Evolutionary conservation across 345 rosid genomes (phyloP), one percentile per base, ranked within the genome.

Genomic region (Aquilaria yunnanensis): DNA sequence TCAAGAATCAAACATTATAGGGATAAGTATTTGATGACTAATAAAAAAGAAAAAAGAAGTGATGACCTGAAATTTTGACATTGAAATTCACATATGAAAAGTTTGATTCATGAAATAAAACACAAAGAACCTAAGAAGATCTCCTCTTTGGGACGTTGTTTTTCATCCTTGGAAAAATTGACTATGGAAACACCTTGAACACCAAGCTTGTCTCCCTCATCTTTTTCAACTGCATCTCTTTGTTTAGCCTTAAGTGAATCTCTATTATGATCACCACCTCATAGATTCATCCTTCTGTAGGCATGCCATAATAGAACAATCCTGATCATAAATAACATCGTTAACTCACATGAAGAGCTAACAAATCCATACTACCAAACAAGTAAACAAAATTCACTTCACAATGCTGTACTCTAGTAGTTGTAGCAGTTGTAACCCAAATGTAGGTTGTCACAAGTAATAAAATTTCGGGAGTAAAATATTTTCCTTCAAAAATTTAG

Each of bases 61-160:
- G 2, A 59, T 72, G 59, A 50, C 57, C 66, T 72, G 74, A 57
- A 64, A 60, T 30, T 73, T 63, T 51, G 76, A 72, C 67, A 72
- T 59, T 56, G 66, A 67, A 79, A 82, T 72, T 78, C 84, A 62
- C 8, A 37, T 67, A 63, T 65, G 74, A 64, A 77, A 69, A 59
- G 66, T 68, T 70, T 67, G 74, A 78, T 69, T 64, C 72, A 55
- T 70, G 74, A 81, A 72, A 69, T 16, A 67, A 74, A 72, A 65
- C 67, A 71, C 81, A 83, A 68, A 67, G 78, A 57, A 68, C 43
- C 51, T 50, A 56, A 67, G 45, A 59, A 34, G 51, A 51, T 72
- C 56, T 58, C 73, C 14, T 58, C 49, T 46, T 46, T 48, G 54
- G 3, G 16, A 30, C 57, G 41, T 54, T 53, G 67, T 13, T 56